Percentiles rank a stretch among this genome's conserved stretches.
Evolutionary conservation across 148 eudicot genomes (phyloP).

Genomic region (Cornus florida): DNA sequence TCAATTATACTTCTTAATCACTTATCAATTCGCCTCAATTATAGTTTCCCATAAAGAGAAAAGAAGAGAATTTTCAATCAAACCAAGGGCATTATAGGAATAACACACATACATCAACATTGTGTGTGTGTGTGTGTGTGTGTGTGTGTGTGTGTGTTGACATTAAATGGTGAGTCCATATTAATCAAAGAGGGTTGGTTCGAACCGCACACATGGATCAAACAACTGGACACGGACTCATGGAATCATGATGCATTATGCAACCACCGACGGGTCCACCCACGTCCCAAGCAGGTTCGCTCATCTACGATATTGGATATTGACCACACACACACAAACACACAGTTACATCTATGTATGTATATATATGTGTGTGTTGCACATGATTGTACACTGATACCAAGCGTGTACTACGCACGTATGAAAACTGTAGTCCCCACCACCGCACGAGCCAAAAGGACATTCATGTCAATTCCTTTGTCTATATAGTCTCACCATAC

Average conservation of each 20-base stretch:
- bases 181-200: background rate
- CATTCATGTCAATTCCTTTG: constrained; percentile 32
- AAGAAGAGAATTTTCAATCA: background rate
- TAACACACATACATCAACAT: too few relatives aligned
- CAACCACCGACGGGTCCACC: background rate
- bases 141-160: too few relatives aligned
- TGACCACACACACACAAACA: background rate
- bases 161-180: too few relatives aligned
- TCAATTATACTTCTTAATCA: too few relatives aligned
- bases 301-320: background rate
- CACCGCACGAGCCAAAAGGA: constrained; percentile 28
- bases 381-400: constrained; percentile 41
- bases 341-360: background rate
- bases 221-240: background rate
- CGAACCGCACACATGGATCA: background rate
- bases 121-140: too few relatives aligned
- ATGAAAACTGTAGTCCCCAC: constrained; percentile 8
- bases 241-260: background rate
- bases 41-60: background rate
- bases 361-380: background rate
- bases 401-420: constrained; percentile 39
- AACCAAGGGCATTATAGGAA: too few relatives aligned
- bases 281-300: background rate
- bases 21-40: background rate
- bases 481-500: constrained; percentile 36